A percentile compares a stretch with the other conserved stretches of the same genome.
Evolutionary conservation across 1,139 yeast species (phyloP).

Genomic region (Kazachstania sp.): DNA sequence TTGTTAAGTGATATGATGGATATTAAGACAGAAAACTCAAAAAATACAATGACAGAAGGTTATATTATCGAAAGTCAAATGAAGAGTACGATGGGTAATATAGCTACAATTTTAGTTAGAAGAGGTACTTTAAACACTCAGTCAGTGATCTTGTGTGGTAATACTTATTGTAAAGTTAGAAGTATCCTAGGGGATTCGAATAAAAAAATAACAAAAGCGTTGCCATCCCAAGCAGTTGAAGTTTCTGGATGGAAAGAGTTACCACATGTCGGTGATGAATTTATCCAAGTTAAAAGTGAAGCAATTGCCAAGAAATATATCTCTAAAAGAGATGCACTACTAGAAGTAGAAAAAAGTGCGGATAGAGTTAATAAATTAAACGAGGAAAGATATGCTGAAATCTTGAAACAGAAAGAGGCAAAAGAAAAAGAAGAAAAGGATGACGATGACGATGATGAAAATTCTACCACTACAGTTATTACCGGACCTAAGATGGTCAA

Average conservation of each 20-base stretch:
- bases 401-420: conserved; percentile 27
- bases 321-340: conserved; percentile 50
- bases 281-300: conserved; percentile 69
- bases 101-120: conserved; percentile 75
- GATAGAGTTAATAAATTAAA: conserved; percentile 66
- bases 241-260: conserved; percentile 91
- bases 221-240: conserved; percentile 88
- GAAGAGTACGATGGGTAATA: conserved; percentile 74
- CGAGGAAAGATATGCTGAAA: conserved; percentile 33
- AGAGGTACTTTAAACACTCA: conserved; percentile 74
- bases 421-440: conserved; percentile 41
- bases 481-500: conserved; percentile 37
- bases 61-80: conserved; percentile 84
- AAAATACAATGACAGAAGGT: conserved; percentile 60
- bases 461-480: conserved; percentile 14
- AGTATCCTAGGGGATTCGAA: conserved; percentile 75
- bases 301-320: conserved; percentile 67
- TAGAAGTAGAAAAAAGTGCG: conserved; percentile 51
- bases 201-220: conserved; percentile 53
- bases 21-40: conserved; percentile 53
- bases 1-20: conserved; percentile 80
- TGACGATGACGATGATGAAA: conserved; percentile 19
- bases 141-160: conserved; percentile 69
- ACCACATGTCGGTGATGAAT: conserved; percentile 87
- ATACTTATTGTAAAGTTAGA: conserved; percentile 76